Percentiles rank a stretch among this genome's conserved stretches.
Conservation (phyloP, 2,329 filamentous ascomycete species). For the Dryadomyces quercivorus region DNA sequence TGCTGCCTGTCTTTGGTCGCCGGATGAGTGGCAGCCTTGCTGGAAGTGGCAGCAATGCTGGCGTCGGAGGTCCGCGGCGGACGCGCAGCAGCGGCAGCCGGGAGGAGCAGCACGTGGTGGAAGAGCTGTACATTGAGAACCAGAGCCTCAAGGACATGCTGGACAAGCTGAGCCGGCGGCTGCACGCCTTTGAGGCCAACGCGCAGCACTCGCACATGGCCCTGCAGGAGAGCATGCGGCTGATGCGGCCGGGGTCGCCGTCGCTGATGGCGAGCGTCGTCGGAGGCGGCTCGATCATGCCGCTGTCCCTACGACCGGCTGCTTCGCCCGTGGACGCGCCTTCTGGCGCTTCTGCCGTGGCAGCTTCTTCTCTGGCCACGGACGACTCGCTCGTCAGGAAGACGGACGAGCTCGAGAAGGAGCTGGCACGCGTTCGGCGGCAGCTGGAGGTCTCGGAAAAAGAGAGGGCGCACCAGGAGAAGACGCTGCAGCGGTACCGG, state of each 20-base stretch:
- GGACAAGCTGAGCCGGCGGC: conserved; percentile 72
- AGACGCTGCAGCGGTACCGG: conserved; percentile 44
- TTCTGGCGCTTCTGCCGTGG: neutral
- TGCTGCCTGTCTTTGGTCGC: neutral
- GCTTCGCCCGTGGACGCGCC: neutral
- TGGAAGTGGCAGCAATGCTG: neutral
- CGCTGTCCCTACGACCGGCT: neutral
- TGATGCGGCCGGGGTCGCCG: conserved; percentile 44
- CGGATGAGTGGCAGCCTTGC: neutral
- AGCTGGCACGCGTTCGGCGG: conserved; percentile 42
- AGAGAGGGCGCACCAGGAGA: conserved; percentile 42
- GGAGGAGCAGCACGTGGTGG: conserved; percentile 55
- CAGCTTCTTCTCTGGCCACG: conserved; percentile 10
- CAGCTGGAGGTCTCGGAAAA: conserved; percentile 56
- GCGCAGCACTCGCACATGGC: conserved; percentile 80
- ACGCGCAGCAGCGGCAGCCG: conserved; percentile 23
- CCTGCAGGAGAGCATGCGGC: conserved; percentile 69
- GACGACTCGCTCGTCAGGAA: conserved; percentile 35
- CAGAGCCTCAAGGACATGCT: conserved; percentile 71
- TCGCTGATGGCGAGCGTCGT: neutral
- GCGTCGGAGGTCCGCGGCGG: neutral
- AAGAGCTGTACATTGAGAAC: conserved; percentile 85
- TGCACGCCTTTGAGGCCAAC: conserved; percentile 89
- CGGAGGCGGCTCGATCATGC: neutral
- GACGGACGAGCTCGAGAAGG: conserved; percentile 55